phyloP scores from a whole-genome alignment of 352 stramenopile genomes.

The Pythium utonaiense region DNA sequence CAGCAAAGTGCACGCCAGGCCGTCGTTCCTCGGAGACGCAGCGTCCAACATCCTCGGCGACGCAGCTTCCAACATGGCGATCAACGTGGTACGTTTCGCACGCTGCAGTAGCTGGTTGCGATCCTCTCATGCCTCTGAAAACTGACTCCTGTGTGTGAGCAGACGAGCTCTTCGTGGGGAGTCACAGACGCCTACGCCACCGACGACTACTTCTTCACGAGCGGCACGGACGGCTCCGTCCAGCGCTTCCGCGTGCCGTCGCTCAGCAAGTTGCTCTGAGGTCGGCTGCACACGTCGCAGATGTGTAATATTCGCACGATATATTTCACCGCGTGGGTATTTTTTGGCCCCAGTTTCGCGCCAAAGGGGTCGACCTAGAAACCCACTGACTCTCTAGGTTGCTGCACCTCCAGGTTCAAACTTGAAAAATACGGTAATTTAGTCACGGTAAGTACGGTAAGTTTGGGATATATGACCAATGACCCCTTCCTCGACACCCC shows the following conservation, averaged over 20 bases:
- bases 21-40: conserved; percentile 73
- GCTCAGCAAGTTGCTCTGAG: conserved; percentile 24
- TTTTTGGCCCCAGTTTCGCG: background rate
- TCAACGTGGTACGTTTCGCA: conserved; percentile 63
- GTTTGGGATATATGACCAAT: background rate
- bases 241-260: conserved; percentile 69
- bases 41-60: conserved; percentile 77
- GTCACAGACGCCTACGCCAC: conserved; percentile 80
- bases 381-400: background rate
- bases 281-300: conserved; percentile 1
- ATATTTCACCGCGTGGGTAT: background rate
- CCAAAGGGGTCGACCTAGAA: background rate
- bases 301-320: background rate
- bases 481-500: background rate
- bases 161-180: conserved; percentile 79
- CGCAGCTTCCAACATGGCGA: conserved; percentile 79
- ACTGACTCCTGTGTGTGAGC: background rate
- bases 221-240: conserved; percentile 76
- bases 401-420: conserved; percentile 2
- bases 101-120: background rate
- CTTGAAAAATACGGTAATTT: conserved; percentile 20
- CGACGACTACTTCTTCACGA: conserved; percentile 81
- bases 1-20: conserved; percentile 74
- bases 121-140: background rate
- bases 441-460: background rate